Percentiles rank a stretch among this genome's conserved stretches.
Conservation (phyloP, 2,329 filamentous ascomycete genomes). For the Trichoderma asperellum region DNA sequence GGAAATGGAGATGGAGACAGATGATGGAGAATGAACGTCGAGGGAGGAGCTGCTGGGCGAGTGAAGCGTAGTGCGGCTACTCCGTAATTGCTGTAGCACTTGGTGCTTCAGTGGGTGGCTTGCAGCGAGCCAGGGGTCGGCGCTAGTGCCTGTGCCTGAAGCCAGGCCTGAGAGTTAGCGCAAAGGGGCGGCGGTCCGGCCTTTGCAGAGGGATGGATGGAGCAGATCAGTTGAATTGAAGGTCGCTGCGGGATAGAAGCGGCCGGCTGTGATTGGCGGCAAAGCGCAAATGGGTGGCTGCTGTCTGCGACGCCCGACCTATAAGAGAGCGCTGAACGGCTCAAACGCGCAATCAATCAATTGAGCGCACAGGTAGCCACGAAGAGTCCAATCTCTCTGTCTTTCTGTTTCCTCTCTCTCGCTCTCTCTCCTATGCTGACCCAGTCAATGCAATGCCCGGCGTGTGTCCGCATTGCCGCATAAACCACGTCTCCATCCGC, state of each 20-base stretch:
- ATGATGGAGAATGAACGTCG: not conserved
- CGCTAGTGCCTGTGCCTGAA: slow-evolving; percentile 20
- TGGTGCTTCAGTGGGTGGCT: slow-evolving; percentile 6
- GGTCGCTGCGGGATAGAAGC: not conserved
- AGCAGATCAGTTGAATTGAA: not conserved
- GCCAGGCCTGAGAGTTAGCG: not conserved
- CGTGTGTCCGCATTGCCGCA: not conserved
- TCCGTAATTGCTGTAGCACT: slow-evolving; percentile 2
- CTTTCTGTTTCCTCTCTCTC: not conserved
- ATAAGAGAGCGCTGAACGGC: not conserved
- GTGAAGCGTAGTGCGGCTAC: slow-evolving; percentile 11
- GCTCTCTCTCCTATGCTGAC: not conserved
- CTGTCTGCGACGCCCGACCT: too few relatives aligned
- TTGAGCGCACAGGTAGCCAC: not conserved
- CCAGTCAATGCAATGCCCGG: not conserved
- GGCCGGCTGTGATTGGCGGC: not conserved
- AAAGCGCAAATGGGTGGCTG: too few relatives aligned
- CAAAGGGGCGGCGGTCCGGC: not conserved
- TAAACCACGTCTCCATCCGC: not conserved
- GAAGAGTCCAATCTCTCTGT: not conserved
- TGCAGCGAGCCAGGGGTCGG: slow-evolving; percentile 4
- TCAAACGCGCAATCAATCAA: not conserved
- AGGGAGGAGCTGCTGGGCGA: not conserved
- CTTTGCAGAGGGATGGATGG: not conserved
- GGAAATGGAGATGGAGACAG: not conserved